Evolutionary conservation across 345 rosid genomes (phyloP), one percentile per base, ranked within the genome.

Genomic region (Citrus reticulata): DNA sequence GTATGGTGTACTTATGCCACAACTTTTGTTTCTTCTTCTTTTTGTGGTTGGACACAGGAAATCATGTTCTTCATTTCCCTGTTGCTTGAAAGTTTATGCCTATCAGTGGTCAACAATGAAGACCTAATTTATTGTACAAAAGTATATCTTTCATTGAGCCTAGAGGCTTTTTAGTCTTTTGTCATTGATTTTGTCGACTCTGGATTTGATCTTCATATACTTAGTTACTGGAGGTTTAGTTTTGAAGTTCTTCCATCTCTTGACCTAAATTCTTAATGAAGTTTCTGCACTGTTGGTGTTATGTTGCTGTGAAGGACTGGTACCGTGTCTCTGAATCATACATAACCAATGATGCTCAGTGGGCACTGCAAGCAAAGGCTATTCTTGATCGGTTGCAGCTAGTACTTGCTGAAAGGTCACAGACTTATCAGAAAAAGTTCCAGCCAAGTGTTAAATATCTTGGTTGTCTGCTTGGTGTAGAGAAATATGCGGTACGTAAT

Each of bases 331-430:
- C 77, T 70, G 84, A 68, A 76, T 75, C 81, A 64, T 78, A 78
- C 74, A 83, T 72, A 64, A 65, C 81, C 72, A 80, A 70, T 75
- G 85, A 85, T 79, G 77, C 30, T 65, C 85, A 76, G 61, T 87
- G 87, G 90, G 85, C 86, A 68, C 75, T 84, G 59, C 86, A 85
- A 72, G 68, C 90, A 69, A 87, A 85, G 80, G 81, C 87, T 81
- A 32, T 83, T 66, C 85, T 87, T 72, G 88, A 87, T 57, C 81
- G 85, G 40, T 67, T 83, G 39, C 86, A 54, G 66, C 78, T 85
- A 29, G 78, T 70, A 76, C 86, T 85, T 84, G 83, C 81, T 57
- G 83, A 83, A 32, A 84, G 79, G 79, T 77, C 82, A 14, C 80
- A 66, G 61, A 37, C 51, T 16, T 85, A 70, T 79, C 86, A 81